Evolutionary conservation across 129 eudicot genomes (phyloP).

Genomic region (Apium graveolens): DNA sequence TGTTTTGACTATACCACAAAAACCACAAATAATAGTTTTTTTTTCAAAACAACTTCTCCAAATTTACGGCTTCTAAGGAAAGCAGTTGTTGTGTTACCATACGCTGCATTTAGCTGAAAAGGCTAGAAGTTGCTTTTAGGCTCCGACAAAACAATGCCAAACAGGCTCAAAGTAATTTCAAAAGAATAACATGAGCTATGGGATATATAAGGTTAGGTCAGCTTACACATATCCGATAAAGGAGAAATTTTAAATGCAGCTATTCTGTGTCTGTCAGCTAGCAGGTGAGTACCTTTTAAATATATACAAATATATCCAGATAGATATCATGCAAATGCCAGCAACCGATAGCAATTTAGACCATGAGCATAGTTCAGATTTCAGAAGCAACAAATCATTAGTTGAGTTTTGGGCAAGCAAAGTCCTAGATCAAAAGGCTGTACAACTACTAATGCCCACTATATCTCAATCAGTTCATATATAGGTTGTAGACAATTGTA

Average conservation of each 20-base stretch:
- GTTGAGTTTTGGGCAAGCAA: not conserved
- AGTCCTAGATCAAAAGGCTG: not conserved
- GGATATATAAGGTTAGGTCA: not conserved
- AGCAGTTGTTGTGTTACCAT: not conserved
- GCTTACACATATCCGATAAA: not conserved
- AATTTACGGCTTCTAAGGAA: not conserved
- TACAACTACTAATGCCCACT: not conserved
- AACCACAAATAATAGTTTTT: not conserved
- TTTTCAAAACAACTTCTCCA: not conserved
- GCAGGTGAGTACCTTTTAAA: not conserved
- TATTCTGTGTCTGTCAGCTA: not conserved
- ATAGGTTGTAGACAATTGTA: not conserved
- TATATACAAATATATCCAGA: not conserved
- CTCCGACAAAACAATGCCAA: not conserved
- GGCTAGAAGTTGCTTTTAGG: not conserved
- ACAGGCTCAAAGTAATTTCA: not conserved
- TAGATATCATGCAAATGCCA: not conserved
- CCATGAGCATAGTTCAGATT: not conserved
- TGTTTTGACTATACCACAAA: not conserved
- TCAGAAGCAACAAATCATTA: not conserved
- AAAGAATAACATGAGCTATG: not conserved
- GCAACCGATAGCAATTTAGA: not conserved
- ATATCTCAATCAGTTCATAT: not conserved
- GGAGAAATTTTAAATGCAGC: not conserved
- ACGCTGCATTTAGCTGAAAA: not conserved